Evolutionary conservation across 2,329 filamentous ascomycete species (phyloP).

Genomic region (Sporothrix euskadiensis): DNA sequence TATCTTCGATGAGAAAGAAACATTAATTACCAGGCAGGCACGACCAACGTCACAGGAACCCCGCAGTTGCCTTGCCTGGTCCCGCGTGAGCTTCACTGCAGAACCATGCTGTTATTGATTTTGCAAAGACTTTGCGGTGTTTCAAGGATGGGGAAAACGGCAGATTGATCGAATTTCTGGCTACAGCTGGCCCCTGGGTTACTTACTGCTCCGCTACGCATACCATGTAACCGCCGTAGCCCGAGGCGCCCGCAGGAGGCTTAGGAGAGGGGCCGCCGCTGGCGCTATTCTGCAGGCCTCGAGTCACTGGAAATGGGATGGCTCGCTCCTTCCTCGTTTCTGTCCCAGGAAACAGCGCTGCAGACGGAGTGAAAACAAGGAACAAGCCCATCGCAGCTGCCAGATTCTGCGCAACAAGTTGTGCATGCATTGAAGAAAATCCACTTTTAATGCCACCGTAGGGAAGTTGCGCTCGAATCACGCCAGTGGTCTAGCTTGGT

Average conservation of each 20-base stretch:
- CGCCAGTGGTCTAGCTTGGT: neutral
- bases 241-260: neutral
- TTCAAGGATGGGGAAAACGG: neutral
- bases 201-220: neutral
- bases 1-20: neutral
- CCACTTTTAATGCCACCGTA: constrained; percentile 5
- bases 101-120: neutral
- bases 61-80: constrained; percentile 12
- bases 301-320: neutral
- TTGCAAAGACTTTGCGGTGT: neutral
- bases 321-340: neutral
- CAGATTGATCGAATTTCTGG: neutral
- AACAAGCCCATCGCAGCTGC: neutral
- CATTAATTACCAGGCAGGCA: neutral
- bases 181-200: neutral
- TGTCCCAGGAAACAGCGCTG: neutral
- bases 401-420: neutral
- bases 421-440: constrained; percentile 1
- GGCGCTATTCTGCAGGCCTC: neutral
- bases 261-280: neutral
- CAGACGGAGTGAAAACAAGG: neutral
- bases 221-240: constrained; percentile 1
- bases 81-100: neutral
- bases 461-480: constrained; percentile 15
- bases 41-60: neutral